Evolutionary conservation across 2,329 filamentous ascomycete genomes (phyloP).

Genomic region (Trichophyton equinum): DNA sequence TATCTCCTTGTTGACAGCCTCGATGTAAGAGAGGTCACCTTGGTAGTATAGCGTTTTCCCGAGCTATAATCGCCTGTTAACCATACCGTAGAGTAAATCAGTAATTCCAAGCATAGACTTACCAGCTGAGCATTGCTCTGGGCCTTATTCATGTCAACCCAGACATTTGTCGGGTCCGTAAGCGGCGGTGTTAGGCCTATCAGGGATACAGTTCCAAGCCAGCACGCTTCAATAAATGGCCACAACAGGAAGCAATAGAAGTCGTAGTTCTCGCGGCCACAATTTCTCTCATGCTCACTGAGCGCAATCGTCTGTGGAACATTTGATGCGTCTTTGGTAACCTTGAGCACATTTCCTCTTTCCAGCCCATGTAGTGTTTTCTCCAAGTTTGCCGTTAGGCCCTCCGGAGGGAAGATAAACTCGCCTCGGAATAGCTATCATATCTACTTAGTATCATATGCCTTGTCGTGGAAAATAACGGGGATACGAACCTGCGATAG

Average conservation of each 20-base stretch:
- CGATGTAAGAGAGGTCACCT: conserved; percentile 91
- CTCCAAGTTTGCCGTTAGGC: conserved; percentile 65
- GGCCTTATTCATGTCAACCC: conserved; percentile 65
- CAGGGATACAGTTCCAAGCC: conserved; percentile 79
- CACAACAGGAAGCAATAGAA: conserved; percentile 98
- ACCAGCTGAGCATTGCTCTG: conserved; percentile 73
- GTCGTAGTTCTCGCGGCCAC: conserved; percentile 86
- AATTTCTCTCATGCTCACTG: conserved; percentile 59
- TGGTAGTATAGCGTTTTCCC: conserved; percentile 97
- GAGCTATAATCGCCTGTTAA: conserved; percentile 41
- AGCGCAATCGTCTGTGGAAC: conserved; percentile 58
- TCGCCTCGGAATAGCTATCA: conserved; percentile 74
- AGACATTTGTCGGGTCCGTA: conserved; percentile 48
- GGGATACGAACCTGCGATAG: conserved; percentile 49
- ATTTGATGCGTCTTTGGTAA: conserved; percentile 45
- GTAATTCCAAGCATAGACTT: conserved; percentile 23
- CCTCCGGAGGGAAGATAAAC: conserved; percentile 90
- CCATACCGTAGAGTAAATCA: conserved; percentile 14
- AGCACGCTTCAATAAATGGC: conserved; percentile 92
- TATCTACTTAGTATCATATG: neutral
- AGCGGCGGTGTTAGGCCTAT: conserved; percentile 71
- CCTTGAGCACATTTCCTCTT: conserved; percentile 60
- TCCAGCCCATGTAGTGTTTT: conserved; percentile 68
- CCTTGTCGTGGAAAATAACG: conserved; percentile 10
- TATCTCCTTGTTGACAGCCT: conserved; percentile 96